Conservation (phyloP, 2,329 filamentous ascomycete genomes). For the Westerdykella aurantiaca region DNA sequence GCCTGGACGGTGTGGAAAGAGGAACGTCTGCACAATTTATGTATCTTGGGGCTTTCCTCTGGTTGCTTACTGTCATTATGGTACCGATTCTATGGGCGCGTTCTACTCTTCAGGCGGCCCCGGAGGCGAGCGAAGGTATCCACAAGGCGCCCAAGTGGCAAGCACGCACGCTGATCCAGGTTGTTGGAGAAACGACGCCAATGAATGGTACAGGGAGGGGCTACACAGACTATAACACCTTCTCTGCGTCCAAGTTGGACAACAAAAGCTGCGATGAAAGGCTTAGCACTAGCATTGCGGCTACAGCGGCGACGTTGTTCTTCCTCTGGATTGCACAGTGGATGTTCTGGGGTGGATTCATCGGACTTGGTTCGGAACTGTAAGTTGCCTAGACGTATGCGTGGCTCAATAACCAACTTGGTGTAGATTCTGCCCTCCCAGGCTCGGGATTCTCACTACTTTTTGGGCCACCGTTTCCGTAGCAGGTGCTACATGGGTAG, state of each 20-base stretch:
- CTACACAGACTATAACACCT: conserved; percentile 12
- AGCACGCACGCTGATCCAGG: conserved; percentile 1
- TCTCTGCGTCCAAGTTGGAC: conserved; percentile 1
- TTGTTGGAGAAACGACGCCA: conserved; percentile 7
- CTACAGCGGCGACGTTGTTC: conserved; percentile 12
- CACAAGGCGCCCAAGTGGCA: not conserved
- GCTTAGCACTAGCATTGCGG: not conserved
- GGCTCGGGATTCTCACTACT: conserved; percentile 16
- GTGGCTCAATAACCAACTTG: conserved; percentile 8
- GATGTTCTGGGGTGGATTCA: conserved; percentile 28
- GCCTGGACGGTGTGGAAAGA: conserved; percentile 2
- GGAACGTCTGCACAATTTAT: conserved; percentile 17
- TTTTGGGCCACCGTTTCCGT: conserved; percentile 9
- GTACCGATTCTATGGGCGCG: conserved; percentile 1
- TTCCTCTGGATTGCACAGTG: conserved; percentile 24
- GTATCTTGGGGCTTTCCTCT: conserved; percentile 27
- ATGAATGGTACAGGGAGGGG: not conserved
- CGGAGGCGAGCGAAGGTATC: too few relatives aligned
- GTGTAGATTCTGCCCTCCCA: conserved; percentile 25
- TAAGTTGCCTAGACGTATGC: conserved; percentile 12
- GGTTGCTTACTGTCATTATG: conserved; percentile 14
- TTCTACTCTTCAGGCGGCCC: too few relatives aligned
- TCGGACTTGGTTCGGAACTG: conserved; percentile 18
- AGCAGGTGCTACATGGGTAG: too few relatives aligned
- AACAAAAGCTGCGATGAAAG: too few relatives aligned